Evolutionary conservation across 192 early-diverging fungal genomes (phyloP).

Genomic region (Linnemannia exigua): DNA sequence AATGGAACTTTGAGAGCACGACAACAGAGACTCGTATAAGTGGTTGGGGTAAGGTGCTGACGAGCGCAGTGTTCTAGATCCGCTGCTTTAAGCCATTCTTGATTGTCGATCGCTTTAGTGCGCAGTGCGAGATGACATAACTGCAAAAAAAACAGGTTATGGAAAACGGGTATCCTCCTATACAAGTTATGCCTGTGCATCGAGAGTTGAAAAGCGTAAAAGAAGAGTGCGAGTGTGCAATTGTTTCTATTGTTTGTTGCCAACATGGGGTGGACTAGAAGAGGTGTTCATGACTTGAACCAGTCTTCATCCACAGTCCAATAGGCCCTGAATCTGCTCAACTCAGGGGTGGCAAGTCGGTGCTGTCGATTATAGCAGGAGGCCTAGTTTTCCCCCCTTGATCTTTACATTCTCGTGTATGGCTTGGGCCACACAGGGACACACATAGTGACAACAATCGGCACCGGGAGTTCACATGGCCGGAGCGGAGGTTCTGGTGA

Average conservation of each 20-base stretch:
- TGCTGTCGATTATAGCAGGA: too few relatives aligned
- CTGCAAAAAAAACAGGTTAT: not conserved
- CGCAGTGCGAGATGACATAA: conserved; percentile 3
- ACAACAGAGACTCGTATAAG: too few relatives aligned
- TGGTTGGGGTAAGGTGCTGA: not conserved
- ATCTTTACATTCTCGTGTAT: too few relatives aligned
- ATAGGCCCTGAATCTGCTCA: too few relatives aligned
- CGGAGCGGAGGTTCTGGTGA: not conserved
- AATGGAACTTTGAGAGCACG: too few relatives aligned
- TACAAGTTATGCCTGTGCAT: not conserved
- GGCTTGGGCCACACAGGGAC: not conserved
- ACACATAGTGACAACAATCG: not conserved
- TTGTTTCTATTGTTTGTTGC: not conserved
- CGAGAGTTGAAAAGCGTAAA: not conserved
- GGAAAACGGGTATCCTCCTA: not conserved
- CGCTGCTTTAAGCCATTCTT: not conserved
- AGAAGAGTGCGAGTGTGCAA: not conserved
- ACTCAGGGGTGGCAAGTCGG: too few relatives aligned
- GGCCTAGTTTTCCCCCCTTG: too few relatives aligned
- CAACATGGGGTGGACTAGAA: too few relatives aligned
- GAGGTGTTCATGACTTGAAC: too few relatives aligned
- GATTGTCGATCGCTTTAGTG: not conserved
- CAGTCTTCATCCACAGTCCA: too few relatives aligned
- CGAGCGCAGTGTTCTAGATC: not conserved
- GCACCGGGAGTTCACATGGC: not conserved